Evolutionary conservation across 2,329 filamentous ascomycete genomes (phyloP).

Genomic region (Sporothrix protearum): DNA sequence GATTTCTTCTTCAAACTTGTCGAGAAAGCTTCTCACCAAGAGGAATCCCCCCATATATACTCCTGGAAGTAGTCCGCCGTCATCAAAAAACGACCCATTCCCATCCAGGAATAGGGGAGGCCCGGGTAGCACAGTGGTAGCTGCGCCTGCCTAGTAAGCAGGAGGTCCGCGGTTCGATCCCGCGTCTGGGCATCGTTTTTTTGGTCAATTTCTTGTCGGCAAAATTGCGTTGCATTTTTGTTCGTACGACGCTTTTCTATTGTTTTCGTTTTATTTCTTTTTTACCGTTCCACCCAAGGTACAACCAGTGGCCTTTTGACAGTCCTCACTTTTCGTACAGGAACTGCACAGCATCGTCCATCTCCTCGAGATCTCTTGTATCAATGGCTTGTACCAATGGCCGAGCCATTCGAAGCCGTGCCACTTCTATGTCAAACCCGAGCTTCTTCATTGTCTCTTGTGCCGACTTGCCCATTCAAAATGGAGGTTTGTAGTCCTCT

Average conservation of each 20-base stretch:
- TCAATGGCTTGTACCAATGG: background rate
- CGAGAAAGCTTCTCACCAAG: too few species aligned
- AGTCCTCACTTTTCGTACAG: background rate
- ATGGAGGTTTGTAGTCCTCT: background rate
- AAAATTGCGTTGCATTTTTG: background rate
- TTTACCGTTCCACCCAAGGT: too few species aligned
- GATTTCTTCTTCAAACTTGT: too few species aligned
- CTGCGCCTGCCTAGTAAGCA: constrained; percentile 27
- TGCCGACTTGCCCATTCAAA: background rate
- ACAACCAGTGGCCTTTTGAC: too few species aligned
- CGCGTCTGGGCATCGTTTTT: constrained; percentile 24
- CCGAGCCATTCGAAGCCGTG: background rate
- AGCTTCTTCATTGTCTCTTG: background rate
- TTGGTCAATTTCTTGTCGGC: background rate
- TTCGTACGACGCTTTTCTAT: background rate
- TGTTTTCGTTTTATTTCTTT: background rate
- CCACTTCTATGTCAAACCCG: background rate
- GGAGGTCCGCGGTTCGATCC: constrained; percentile 27
- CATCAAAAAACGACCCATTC: background rate
- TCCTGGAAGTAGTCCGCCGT: background rate
- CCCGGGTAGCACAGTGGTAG: constrained; percentile 27
- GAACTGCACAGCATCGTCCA: background rate
- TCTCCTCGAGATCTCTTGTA: background rate
- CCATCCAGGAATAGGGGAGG: background rate
- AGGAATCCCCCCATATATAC: background rate